phyloP scores from a whole-genome alignment of 2,329 filamentous ascomycete species.

The Chrysoporthe cubensis region DNA sequence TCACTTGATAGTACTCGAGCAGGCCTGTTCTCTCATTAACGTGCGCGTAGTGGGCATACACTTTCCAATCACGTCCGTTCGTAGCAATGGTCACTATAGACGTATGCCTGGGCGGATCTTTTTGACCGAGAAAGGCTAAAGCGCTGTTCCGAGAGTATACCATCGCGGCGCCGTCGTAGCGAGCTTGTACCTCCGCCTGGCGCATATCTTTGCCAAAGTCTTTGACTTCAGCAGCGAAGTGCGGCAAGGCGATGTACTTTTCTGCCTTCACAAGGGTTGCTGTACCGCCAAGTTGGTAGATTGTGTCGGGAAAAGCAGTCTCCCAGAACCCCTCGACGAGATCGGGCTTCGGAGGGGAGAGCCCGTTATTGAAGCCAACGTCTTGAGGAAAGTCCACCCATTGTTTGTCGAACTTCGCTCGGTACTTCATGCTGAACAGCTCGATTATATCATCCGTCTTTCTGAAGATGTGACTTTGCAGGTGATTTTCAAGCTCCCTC shows the following conservation, averaged over 20 bases:
- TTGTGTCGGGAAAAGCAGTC: constrained; percentile 31
- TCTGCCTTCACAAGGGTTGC: constrained; percentile 29
- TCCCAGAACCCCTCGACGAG: neutral
- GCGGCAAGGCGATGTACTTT: constrained; percentile 30
- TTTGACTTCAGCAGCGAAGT: constrained; percentile 36
- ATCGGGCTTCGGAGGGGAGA: constrained; percentile 35
- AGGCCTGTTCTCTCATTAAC: neutral
- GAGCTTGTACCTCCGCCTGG: constrained; percentile 30
- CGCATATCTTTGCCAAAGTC: constrained; percentile 25
- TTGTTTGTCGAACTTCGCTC: neutral
- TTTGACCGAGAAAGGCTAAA: constrained; percentile 29
- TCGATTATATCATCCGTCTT: neutral
- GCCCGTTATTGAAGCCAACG: constrained; percentile 35
- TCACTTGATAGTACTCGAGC: constrained; percentile 4
- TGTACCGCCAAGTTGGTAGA: no score
- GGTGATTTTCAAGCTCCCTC: neutral
- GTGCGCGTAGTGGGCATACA: constrained; percentile 36
- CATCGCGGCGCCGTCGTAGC: constrained; percentile 36
- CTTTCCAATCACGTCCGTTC: constrained; percentile 33
- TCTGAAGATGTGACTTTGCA: neutral
- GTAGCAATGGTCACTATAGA: constrained; percentile 35
- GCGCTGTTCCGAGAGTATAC: constrained; percentile 36
- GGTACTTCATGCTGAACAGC: neutral
- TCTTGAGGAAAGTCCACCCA: constrained; percentile 31
- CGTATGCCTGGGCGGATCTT: constrained; percentile 31